Base-by-base conservation (phyloP, 345 rosid genomes). In the Aurinia saxatilis region DNA sequence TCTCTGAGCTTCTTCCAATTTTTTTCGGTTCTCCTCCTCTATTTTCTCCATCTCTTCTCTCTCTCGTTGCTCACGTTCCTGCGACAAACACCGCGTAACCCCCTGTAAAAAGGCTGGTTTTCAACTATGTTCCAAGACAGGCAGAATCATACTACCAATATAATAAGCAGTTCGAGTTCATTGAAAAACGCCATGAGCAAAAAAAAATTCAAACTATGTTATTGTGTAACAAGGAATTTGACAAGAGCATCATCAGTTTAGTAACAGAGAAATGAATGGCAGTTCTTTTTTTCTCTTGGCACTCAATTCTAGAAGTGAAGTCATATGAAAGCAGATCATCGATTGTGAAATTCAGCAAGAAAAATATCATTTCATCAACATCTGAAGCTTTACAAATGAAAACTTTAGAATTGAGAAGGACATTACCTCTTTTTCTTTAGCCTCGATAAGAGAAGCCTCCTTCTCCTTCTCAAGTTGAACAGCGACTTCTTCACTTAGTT, bases 391-490 rank as follows among this genome's bases (percentile, higher is more conserved):
- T 35, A 12, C 29, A 0, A 44, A 30, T 12, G 11, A 51, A 5
- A 19, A 8, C 25, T 10, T 46, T 46, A 16, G 55, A 16, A 16
- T 23, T 46, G 7, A 33, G 16, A 66, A 38, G 35, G 35, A 5
- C 61, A 27, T 75, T 79, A 80, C 99, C 97, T 90, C 96, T 59
- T 85, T 90, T 70, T 68, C 73, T 59, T 81, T 84, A 39, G 97
- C 84, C 70, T 90, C 85, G 15, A 73, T 44, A 33, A 85, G 65
- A 67, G 85, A 74, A 68, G 77, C 75, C 75, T 87, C 90, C 74
- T 84, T 93, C 65, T 93, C 96, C 67, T 77, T 90, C 79, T 82
- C 87, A 69, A 93, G 96, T 65, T 87, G 92, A 73, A 68, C 74
- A 7, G 74, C 79, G 52, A 93, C 96, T 81, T 93, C 96, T 67